Conservation (phyloP, 2,329 filamentous ascomycete species). For the Sporothrix mexicana region DNA sequence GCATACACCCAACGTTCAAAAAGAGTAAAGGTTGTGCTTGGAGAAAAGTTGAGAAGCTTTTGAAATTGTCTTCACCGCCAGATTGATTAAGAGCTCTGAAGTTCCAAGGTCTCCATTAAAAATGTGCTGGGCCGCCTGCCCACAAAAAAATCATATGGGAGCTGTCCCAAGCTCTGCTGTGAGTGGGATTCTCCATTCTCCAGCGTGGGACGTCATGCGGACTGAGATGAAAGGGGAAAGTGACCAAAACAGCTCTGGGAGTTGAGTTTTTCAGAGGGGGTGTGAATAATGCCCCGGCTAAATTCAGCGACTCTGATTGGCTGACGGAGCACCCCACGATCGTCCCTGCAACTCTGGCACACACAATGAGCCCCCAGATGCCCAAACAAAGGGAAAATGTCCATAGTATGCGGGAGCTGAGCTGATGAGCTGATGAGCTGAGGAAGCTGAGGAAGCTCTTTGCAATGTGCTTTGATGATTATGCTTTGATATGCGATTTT, state of each 20-base stretch:
- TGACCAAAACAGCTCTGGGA: neutral
- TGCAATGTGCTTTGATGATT: neutral
- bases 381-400: conserved; percentile 10
- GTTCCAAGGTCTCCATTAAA: conserved; percentile 10
- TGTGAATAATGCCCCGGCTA: conserved; percentile 26
- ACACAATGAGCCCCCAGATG: neutral
- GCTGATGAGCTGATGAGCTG: conserved; percentile 14
- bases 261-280: neutral
- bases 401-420: neutral
- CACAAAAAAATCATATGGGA: conserved; percentile 14
- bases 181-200: neutral
- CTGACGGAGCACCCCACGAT: neutral
- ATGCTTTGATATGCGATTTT: neutral
- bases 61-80: conserved; percentile 20
- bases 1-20: neutral
- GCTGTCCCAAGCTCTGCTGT: conserved; percentile 16
- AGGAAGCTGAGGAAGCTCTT: conserved; percentile 12
- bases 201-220: conserved; percentile 12
- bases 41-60: neutral
- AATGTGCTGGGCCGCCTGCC: neutral
- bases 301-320: conserved; percentile 22
- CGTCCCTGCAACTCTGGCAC: neutral
- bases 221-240: conserved; percentile 6
- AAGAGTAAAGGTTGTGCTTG: neutral
- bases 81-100: neutral